phyloP scores from a whole-genome alignment of 768 basidiomycete genomes.

The Steccherinum ochraceum region DNA sequence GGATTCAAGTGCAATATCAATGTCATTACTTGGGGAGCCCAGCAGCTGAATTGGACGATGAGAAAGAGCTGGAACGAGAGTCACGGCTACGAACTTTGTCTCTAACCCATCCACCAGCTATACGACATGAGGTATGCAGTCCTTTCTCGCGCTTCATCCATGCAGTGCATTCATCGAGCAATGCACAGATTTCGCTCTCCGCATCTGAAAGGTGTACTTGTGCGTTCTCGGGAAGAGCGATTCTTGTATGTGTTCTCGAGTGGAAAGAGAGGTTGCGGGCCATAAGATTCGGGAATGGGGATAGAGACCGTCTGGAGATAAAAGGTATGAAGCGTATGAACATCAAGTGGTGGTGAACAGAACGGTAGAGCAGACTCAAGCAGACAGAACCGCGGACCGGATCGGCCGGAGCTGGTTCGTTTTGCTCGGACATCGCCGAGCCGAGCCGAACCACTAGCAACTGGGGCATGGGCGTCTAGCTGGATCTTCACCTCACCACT shows the following conservation, averaged over 20 bases:
- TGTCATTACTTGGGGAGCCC: slow-evolving; percentile 77
- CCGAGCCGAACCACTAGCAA: background rate
- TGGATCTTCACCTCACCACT: slow-evolving; percentile 9
- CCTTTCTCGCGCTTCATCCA: slow-evolving; percentile 46
- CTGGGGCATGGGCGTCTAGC: no score
- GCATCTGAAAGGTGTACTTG: slow-evolving; percentile 54
- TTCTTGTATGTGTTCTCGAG: background rate
- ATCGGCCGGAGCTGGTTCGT: no score
- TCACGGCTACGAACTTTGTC: slow-evolving; percentile 71
- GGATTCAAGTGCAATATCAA: slow-evolving; percentile 85
- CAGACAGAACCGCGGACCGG: no score
- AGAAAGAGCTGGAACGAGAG: background rate
- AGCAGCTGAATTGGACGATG: slow-evolving; percentile 50
- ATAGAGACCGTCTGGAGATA: background rate
- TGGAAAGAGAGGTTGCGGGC: background rate
- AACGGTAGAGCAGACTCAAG: no score
- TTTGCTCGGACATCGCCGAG: no score
- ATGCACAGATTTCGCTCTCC: slow-evolving; percentile 63
- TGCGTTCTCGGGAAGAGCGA: slow-evolving; percentile 24
- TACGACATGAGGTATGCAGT: slow-evolving; percentile 65
- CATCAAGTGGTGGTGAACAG: no score
- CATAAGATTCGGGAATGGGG: no score
- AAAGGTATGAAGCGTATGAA: background rate
- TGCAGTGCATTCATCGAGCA: slow-evolving; percentile 75
- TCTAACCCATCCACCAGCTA: slow-evolving; percentile 98